Conservation (phyloP, 1,284 basidiomycete genomes). For the Leccinum fuscescens region DNA sequence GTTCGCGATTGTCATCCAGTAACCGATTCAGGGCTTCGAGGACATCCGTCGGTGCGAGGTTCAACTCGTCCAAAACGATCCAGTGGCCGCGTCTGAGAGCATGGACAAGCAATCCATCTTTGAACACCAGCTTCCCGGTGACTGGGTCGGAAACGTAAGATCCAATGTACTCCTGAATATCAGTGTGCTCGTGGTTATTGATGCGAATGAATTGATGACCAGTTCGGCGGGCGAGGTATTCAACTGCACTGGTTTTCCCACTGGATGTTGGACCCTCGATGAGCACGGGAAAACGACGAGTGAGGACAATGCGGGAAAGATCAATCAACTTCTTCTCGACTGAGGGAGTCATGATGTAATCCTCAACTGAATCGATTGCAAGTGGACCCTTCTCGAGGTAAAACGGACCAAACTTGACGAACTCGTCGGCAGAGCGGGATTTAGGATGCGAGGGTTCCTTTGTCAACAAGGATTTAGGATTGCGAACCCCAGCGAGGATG, state of each 20-base stretch:
- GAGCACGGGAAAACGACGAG: constrained; percentile 89
- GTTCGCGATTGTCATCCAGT: constrained; percentile 96
- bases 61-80: constrained; percentile 98
- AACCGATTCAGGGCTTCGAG: constrained; percentile 96
- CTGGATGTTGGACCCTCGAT: constrained; percentile 98
- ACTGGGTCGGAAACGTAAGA: constrained; percentile 93
- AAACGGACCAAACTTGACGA: constrained; percentile 88
- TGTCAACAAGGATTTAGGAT: constrained; percentile 71
- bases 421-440: constrained; percentile 50
- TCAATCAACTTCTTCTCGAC: constrained; percentile 95
- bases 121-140: constrained; percentile 91
- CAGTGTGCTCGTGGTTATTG: constrained; percentile 99
- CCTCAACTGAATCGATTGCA: constrained; percentile 60
- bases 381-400: constrained; percentile 82
- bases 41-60: constrained; percentile 96
- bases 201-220: constrained; percentile 97
- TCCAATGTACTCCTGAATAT: constrained; percentile 98
- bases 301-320: constrained; percentile 87
- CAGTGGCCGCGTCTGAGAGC: constrained; percentile 93
- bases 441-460: constrained; percentile 65
- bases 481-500: constrained; percentile 82
- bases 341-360: constrained; percentile 94
- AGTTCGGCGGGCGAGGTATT: constrained; percentile 91
- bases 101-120: constrained; percentile 91
- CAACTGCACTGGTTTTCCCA: constrained; percentile 96